Conservation (phyloP, 306 rosid species). For the Pyrus bretschneideri region DNA sequence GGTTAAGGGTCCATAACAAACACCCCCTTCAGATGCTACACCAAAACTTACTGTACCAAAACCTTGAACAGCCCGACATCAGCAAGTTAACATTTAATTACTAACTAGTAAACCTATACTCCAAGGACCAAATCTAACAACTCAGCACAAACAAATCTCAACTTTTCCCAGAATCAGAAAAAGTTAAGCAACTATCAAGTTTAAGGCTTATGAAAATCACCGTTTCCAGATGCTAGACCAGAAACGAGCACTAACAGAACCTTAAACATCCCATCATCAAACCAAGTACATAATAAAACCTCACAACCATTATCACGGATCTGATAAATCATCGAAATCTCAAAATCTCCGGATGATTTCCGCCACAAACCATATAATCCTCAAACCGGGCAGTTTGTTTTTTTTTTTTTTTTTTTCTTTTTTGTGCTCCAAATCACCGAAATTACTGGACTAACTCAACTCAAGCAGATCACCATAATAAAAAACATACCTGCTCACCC, state of each 20-base stretch:
- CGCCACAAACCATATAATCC: neutral
- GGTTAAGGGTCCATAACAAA: neutral
- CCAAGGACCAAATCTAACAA: neutral
- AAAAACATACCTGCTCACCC: neutral
- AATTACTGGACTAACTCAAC: neutral
- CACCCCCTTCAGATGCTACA: neutral
- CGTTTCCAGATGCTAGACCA: neutral
- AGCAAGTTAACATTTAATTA: neutral
- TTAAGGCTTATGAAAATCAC: neutral
- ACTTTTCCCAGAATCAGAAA: neutral
- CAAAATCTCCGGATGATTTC: neutral
- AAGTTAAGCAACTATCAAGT: neutral
- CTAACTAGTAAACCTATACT: neutral
- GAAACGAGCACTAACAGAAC: neutral
- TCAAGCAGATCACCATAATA: neutral
- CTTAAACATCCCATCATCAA: neutral
- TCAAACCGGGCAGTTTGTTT: neutral
- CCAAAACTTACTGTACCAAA: neutral
- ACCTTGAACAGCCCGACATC: neutral
- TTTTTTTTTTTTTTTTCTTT: too few species aligned
- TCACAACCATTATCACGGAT: neutral
- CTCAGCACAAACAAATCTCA: neutral
- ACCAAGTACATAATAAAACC: neutral
- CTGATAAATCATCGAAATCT: neutral
- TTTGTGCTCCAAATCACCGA: neutral